Conservation (phyloP, 208 protist species). For the Crithidia acanthocephali region DNA sequence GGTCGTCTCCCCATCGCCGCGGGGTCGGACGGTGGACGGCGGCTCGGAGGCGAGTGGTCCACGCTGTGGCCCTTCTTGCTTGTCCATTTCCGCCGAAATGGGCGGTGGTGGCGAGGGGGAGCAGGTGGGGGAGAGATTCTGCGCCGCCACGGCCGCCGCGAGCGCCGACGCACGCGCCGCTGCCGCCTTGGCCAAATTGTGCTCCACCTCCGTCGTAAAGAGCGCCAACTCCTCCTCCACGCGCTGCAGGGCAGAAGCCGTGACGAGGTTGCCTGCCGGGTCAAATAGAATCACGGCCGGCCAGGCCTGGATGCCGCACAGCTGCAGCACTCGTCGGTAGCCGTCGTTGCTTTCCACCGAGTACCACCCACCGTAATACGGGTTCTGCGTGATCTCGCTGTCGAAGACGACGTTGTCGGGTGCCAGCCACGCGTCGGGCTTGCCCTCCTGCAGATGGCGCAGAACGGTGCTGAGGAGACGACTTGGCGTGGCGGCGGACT, state of each 20-base stretch:
- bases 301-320: slow-evolving; percentile 53
- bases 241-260: slow-evolving; percentile 45
- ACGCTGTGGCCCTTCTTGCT: background rate
- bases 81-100: background rate
- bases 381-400: slow-evolving; percentile 37
- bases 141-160: background rate
- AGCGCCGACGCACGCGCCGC: slow-evolving; percentile 5
- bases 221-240: slow-evolving; percentile 58
- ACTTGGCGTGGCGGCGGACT: background rate
- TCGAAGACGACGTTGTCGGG: slow-evolving; percentile 48
- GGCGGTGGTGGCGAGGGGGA: slow-evolving; percentile 12
- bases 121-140: background rate
- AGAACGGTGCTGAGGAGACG: slow-evolving; percentile 19
- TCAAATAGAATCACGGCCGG: slow-evolving; percentile 68
- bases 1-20: background rate
- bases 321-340: slow-evolving; percentile 60
- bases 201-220: slow-evolving; percentile 28
- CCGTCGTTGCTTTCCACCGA: slow-evolving; percentile 55
- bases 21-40: no score
- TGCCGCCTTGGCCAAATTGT: slow-evolving; percentile 2
- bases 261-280: slow-evolving; percentile 58
- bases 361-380: slow-evolving; percentile 76
- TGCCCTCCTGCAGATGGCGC: slow-evolving; percentile 25
- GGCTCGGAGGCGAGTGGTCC: background rate
- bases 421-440: slow-evolving; percentile 19